Percentiles rank a stretch among this genome's conserved stretches.
These are phyloP conservation scores for Globisporangium emineosum DNA, from an alignment of 352 stramenopile genomes.

Conservation along the genomic window DNA sequence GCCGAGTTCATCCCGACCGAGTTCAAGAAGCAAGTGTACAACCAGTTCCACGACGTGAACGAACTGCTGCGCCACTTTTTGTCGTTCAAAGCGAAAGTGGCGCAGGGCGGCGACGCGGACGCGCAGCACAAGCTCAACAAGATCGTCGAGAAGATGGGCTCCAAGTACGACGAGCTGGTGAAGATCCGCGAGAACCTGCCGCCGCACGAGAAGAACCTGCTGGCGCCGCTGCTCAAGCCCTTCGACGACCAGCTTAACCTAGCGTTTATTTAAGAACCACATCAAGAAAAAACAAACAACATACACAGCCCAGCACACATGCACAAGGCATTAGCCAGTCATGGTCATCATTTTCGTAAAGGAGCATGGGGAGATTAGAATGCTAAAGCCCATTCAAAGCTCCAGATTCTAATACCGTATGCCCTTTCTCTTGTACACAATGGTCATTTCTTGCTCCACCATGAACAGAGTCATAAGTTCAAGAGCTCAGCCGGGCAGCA, in stretches of 20 bases:
- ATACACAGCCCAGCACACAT: background rate
- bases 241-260: conserved; percentile 88
- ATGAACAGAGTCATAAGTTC: no score
- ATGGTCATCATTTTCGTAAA: background rate
- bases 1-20: conserved; percentile 80
- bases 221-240: conserved; percentile 79
- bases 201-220: conserved; percentile 78
- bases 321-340: background rate
- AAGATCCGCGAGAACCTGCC: conserved; percentile 79
- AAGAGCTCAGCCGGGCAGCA: background rate
- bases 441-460: background rate
- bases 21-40: conserved; percentile 87
- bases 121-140: conserved; percentile 75
- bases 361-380: background rate
- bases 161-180: conserved; percentile 85
- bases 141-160: conserved; percentile 86
- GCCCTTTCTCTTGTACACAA: background rate
- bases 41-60: conserved; percentile 82
- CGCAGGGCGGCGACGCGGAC: conserved; percentile 48
- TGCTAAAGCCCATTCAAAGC: background rate
- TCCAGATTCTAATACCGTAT: background rate
- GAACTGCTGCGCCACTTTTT: conserved; percentile 83
- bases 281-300: background rate
- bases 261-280: conserved; percentile 68
- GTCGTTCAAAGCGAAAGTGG: conserved; percentile 73